phyloP scores from a whole-genome alignment of 1,139 yeast genomes.

The Diutina catenulata region DNA sequence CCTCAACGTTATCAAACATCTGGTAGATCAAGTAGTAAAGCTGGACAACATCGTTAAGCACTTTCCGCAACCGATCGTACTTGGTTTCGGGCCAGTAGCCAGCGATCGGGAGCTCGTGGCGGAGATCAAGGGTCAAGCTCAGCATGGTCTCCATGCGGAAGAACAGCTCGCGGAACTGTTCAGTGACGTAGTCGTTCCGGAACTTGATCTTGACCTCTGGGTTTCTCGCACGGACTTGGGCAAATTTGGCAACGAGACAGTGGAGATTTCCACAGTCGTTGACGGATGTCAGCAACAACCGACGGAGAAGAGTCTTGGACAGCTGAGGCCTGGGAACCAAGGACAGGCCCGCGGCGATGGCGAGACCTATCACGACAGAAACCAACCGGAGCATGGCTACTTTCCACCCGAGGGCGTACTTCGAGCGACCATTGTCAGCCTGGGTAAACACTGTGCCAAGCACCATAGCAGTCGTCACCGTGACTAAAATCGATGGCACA shows the following conservation, averaged over 20 bases:
- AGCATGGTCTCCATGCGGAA: conserved; percentile 15
- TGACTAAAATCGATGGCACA: conserved; percentile 20
- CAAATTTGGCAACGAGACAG: conserved; percentile 20
- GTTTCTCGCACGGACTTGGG: conserved; percentile 14
- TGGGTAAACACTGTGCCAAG: conserved; percentile 27
- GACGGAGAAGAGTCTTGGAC: conserved; percentile 19
- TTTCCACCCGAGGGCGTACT: conserved; percentile 16
- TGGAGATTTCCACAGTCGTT: conserved; percentile 15
- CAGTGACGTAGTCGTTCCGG: conserved; percentile 17
- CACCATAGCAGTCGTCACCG: conserved; percentile 21
- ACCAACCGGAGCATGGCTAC: conserved; percentile 21
- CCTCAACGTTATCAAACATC: conserved; percentile 17
- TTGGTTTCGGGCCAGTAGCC: conserved; percentile 26
- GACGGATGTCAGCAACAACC: conserved; percentile 15
- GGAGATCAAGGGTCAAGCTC: conserved; percentile 17
- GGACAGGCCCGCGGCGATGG: conserved; percentile 21
- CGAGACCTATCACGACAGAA: conserved; percentile 21
- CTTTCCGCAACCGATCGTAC: conserved; percentile 15
- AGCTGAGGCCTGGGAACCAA: conserved; percentile 21
- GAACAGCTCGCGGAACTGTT: conserved; percentile 15
- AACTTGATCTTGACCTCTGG: conserved; percentile 12
- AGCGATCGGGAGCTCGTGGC: conserved; percentile 20
- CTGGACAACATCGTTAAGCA: conserved; percentile 19
- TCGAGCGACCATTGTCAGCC: conserved; percentile 11
- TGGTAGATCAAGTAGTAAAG: conserved; percentile 17